phyloP scores from a whole-genome alignment of 1,284 basidiomycete species.

The Neolentinus lepideus region DNA sequence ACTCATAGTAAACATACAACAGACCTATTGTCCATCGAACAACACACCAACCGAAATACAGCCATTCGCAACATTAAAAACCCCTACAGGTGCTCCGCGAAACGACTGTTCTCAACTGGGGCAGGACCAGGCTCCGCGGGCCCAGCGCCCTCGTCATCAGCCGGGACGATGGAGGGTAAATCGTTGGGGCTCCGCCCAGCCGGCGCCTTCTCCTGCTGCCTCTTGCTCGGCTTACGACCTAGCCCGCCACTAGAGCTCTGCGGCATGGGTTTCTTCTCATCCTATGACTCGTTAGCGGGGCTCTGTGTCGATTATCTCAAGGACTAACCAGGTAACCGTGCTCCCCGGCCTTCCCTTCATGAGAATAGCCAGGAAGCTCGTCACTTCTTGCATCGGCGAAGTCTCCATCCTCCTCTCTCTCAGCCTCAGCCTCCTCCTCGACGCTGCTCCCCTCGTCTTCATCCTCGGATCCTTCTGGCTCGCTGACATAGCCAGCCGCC shows the following conservation, averaged over 20 bases:
- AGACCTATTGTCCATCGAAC: too few relatives aligned
- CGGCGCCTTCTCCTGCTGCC: conserved; percentile 68
- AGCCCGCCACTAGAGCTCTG: conserved; percentile 21
- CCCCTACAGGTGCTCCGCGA: conserved; percentile 25
- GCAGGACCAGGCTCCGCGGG: conserved; percentile 26
- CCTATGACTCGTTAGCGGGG: conserved; percentile 11
- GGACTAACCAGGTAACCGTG: conserved; percentile 70
- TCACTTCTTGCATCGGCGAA: conserved; percentile 28
- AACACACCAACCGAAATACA: too few relatives aligned
- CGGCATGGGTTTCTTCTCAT: conserved; percentile 21
- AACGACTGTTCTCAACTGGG: conserved; percentile 35
- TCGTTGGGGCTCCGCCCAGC: conserved; percentile 39
- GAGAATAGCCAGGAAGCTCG: conserved; percentile 47
- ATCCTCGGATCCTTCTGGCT: conserved; percentile 55
- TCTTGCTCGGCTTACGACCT: conserved; percentile 41
- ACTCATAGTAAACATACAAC: too few relatives aligned
- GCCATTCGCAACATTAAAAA: too few relatives aligned
- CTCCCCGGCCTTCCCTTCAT: conserved; percentile 40
- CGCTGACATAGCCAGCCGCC: conserved; percentile 78
- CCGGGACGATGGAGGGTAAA: conserved; percentile 3
- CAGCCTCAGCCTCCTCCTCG: conserved; percentile 70
- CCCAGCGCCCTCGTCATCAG: conserved; percentile 13
- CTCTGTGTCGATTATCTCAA: not conserved
- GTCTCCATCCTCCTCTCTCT: conserved; percentile 27
- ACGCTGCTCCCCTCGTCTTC: conserved; percentile 64